A percentile compares a stretch with the other conserved stretches of the same genome.
Evolutionary conservation across 2,329 filamentous ascomycete genomes (phyloP).

Genomic region (Diaporthe destruens): DNA sequence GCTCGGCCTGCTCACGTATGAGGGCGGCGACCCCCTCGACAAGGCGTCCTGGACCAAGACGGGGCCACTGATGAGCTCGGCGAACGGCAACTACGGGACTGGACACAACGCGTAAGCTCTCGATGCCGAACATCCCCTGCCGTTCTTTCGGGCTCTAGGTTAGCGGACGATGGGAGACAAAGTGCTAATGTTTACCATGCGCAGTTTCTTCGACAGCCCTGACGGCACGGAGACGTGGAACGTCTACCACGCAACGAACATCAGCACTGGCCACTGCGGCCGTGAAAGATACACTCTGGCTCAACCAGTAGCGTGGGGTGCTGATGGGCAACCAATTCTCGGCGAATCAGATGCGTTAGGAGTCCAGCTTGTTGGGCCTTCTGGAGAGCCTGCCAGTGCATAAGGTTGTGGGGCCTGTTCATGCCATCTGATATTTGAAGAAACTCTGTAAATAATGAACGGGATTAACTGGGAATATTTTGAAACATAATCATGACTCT

Average conservation of each 20-base stretch:
- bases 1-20: conserved; percentile 40
- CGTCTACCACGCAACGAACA: conserved; percentile 10
- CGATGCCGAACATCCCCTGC: no score
- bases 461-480: not conserved
- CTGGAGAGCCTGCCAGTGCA: conserved; percentile 10
- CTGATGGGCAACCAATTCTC: conserved; percentile 3
- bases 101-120: conserved; percentile 34
- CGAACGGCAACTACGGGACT: conserved; percentile 43
- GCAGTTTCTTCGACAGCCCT: conserved; percentile 39
- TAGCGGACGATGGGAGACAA: not conserved
- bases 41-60: conserved; percentile 42
- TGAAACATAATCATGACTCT: accelerated
- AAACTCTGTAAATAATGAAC: no score
- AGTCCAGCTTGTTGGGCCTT: conserved; percentile 9
- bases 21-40: conserved; percentile 35
- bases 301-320: not conserved
- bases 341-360: not conserved
- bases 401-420: not conserved
- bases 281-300: conserved; percentile 17
- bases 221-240: conserved; percentile 33
- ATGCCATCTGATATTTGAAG: no score
- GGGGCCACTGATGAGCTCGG: conserved; percentile 38
- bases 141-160: not conserved
- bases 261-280: conserved; percentile 2
- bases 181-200: not conserved